Percentiles rank a stretch among this genome's conserved stretches.
These are phyloP conservation scores for Coemansia sp. DNA, from an alignment of 192 early-diverging fungal genomes.

Conservation along the genomic window DNA sequence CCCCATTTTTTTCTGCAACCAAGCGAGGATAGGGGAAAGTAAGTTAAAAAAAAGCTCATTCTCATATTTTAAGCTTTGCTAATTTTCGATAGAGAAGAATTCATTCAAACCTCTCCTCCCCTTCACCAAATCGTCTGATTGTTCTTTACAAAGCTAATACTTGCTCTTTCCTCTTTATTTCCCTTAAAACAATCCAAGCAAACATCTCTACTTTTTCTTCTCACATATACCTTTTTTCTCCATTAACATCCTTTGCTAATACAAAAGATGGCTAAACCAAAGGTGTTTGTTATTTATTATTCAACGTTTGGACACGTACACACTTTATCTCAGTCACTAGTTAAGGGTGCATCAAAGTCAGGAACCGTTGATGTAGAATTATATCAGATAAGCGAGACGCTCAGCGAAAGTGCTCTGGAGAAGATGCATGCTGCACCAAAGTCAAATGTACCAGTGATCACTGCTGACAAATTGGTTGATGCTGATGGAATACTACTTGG, in stretches of 20 bases:
- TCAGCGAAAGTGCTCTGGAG: constrained; percentile 56
- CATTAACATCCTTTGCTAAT: neutral
- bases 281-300: constrained; percentile 65
- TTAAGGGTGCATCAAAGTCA: constrained; percentile 58
- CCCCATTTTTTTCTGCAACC: no score
- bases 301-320: constrained; percentile 69
- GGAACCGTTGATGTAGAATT: constrained; percentile 51
- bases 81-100: no score
- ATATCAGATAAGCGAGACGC: constrained; percentile 59
- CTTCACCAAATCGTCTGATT: no score
- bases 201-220: neutral
- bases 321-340: constrained; percentile 57
- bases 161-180: no score
- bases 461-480: constrained; percentile 53
- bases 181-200: no score
- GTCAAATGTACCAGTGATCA: constrained; percentile 55
- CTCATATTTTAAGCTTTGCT: no score
- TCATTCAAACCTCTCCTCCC: no score
- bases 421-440: constrained; percentile 63
- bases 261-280: constrained; percentile 30
- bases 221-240: neutral
- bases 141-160: no score
- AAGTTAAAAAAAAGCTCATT: no score
- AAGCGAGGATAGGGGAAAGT: no score
- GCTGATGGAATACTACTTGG: constrained; percentile 39